phyloP scores from a whole-genome alignment of 1,139 yeast species.

The Candida glucosophila region DNA sequence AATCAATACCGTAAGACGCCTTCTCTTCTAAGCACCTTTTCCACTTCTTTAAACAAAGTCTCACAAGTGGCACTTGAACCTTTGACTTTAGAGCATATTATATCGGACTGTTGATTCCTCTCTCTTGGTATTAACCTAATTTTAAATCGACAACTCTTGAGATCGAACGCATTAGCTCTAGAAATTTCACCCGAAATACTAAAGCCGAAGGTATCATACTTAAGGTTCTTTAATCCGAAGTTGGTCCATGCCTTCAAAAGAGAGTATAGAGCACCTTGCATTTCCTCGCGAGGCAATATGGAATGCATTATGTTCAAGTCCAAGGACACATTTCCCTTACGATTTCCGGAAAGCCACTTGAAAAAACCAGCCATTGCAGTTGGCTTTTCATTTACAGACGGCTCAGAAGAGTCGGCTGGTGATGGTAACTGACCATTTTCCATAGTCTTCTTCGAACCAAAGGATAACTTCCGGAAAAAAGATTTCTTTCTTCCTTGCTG shows the following conservation, averaged over 20 bases:
- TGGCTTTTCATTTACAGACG: conserved; percentile 24
- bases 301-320: conserved; percentile 35
- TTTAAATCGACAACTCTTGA: conserved; percentile 58
- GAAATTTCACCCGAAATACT: conserved; percentile 54
- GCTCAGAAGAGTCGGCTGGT: conserved; percentile 27
- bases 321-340: conserved; percentile 11
- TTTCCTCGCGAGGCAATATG: conserved; percentile 44
- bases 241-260: conserved; percentile 61
- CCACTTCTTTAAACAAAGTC: conserved; percentile 38
- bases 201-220: conserved; percentile 34
- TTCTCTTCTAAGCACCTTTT: conserved; percentile 38
- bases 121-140: conserved; percentile 39
- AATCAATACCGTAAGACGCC: too few species aligned
- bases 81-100: conserved; percentile 37
- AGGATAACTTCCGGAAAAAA: conserved; percentile 58
- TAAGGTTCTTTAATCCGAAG: conserved; percentile 57
- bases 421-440: conserved; percentile 27
- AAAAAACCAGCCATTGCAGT: conserved; percentile 25
- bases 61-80: conserved; percentile 36
- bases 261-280: conserved; percentile 57
- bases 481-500: conserved; percentile 34
- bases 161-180: conserved; percentile 50
- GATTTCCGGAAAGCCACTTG: conserved; percentile 35
- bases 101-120: conserved; percentile 34
- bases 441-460: conserved; percentile 37